A percentile compares a stretch with the other conserved stretches of the same genome.
These are phyloP conservation scores for Lablab purpureus DNA, from an alignment of 306 rosid genomes.

Conservation along the genomic window DNA sequence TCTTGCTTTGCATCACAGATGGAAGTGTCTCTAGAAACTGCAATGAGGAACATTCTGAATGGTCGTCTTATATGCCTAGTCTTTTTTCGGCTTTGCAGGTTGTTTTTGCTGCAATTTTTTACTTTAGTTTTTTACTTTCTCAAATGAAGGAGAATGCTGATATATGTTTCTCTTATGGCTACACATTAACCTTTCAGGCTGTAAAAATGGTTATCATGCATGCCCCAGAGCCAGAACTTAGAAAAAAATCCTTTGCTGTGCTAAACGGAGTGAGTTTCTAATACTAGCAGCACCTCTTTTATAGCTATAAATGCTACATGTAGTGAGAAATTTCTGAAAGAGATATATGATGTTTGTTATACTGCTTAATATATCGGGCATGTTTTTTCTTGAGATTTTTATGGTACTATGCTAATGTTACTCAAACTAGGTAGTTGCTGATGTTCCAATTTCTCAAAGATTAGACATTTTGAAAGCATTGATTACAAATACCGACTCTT, in stretches of 20 bases:
- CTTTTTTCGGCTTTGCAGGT: constrained; percentile 85
- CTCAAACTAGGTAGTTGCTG: constrained; percentile 72
- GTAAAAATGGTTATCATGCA: constrained; percentile 73
- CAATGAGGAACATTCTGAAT: constrained; percentile 54
- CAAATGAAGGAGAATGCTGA: constrained; percentile 32
- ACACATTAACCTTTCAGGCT: constrained; percentile 67
- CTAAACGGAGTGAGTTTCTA: constrained; percentile 69
- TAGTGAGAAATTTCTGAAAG: constrained; percentile 9
- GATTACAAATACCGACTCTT: constrained; percentile 72
- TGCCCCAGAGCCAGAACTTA: constrained; percentile 63
- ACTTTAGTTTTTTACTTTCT: constrained; percentile 6
- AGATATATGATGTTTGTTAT: constrained; percentile 36
- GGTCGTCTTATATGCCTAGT: constrained; percentile 63
- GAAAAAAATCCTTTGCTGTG: constrained; percentile 72
- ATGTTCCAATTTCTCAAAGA: constrained; percentile 72
- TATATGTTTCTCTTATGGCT: constrained; percentile 33
- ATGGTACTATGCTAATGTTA: constrained; percentile 38
- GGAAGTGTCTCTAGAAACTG: constrained; percentile 47
- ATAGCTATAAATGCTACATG: constrained; percentile 18
- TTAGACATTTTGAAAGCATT: constrained; percentile 73
- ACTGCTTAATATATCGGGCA: constrained; percentile 10
- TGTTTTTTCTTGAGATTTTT: constrained; percentile 25
- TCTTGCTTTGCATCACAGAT: constrained; percentile 70
- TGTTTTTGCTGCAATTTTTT: constrained; percentile 29
- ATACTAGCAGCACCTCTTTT: constrained; percentile 6